These are phyloP conservation scores for Casuarina equisetifolia DNA, from an alignment of 306 rosid species.

Conservation along the genomic window DNA sequence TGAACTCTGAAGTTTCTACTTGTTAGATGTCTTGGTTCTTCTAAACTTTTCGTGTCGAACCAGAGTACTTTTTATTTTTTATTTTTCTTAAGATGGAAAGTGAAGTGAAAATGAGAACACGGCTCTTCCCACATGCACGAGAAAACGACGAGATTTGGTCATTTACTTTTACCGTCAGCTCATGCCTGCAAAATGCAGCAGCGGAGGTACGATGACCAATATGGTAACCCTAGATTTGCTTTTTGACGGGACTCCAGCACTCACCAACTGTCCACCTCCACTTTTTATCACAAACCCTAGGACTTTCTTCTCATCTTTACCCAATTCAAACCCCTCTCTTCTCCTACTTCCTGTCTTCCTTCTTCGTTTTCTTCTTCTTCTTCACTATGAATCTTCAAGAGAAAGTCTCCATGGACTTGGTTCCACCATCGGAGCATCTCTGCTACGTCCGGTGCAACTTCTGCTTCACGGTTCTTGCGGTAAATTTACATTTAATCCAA, in stretches of 20 bases:
- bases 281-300: conserved; percentile 38
- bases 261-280: neutral
- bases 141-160: conserved; percentile 22
- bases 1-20: neutral
- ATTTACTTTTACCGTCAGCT: conserved; percentile 34
- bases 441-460: conserved; percentile 98
- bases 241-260: conserved; percentile 41
- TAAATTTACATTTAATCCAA: conserved; percentile 22
- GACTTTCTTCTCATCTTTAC: conserved; percentile 19
- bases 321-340: neutral
- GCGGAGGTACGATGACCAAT: conserved; percentile 31
- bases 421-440: conserved; percentile 78
- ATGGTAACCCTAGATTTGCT: conserved; percentile 40
- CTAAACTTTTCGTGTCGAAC: neutral
- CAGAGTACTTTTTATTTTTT: neutral
- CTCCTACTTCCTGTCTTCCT: neutral
- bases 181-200: conserved; percentile 45
- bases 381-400: conserved; percentile 65
- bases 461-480: conserved; percentile 97
- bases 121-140: neutral
- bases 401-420: conserved; percentile 66
- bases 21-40: neutral
- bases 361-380: conserved; percentile 12
- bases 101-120: neutral
- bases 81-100: neutral